Base-by-base conservation (phyloP, 257 asterid species). In the Capsicum baccatum region DNA sequence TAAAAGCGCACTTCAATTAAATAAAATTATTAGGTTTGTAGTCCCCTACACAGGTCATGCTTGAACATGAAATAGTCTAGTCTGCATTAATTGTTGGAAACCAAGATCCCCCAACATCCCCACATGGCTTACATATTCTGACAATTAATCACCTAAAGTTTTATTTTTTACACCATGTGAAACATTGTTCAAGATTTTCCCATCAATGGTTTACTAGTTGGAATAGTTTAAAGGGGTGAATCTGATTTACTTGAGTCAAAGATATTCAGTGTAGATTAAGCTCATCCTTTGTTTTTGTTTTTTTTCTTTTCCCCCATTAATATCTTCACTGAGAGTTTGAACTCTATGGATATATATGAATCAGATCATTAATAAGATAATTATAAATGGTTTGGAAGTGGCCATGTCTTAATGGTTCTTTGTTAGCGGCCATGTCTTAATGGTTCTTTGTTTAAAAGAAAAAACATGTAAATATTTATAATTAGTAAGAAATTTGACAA, bases 71-170 rank as follows among this genome's bases (percentile, higher is more conserved):
- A 89, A 85, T 86, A 78, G 91, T 88, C 91, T 85, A 86, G 88
- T 89, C 85, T 81, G 42, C 89, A 88, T 89, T 91, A 85, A 91
- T 87, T 90, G 85, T 88, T 82, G 85, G 84, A 85, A 87, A 83
- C 57, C 69, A 82, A 89, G 80, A 85, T 87, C 59, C 80, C 73
- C 88, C 85, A 89, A 91, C 95, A 89, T 83, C 84, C 85, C 93
- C 93, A 92, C 96, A 89, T 93, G 96, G 90, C 90, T 79, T 86
- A 86, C 91, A 88, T 85, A 83, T 60, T 69, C 91, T 83, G 85
- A 80, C 87, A 85, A 62, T 84, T 83, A 83, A 71, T 83, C 85
- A 8, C 42, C 60, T 42, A 81, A 64, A 21, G 37, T 2, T 68
- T 37, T 5, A 37, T 68, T 68, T 68, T 68, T 80, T 71, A 85